These are phyloP conservation scores for Cylindrotheca fusiformis DNA, from an alignment of 108 stramenopile species.

Conservation along the genomic window DNA sequence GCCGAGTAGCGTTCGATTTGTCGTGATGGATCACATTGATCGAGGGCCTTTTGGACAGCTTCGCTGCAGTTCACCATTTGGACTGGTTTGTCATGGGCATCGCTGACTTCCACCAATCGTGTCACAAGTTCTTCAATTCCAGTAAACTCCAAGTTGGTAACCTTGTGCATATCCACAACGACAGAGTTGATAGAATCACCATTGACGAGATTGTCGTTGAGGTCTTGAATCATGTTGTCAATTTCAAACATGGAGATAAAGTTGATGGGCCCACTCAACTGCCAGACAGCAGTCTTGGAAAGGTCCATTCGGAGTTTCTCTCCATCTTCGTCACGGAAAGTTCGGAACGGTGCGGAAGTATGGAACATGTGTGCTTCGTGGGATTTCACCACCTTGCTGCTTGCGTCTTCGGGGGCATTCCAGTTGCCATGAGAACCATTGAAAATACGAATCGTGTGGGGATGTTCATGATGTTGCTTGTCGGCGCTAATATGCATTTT, in stretches of 20 bases:
- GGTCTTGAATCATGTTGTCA: conserved; percentile 24
- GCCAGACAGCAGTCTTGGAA: conserved; percentile 19
- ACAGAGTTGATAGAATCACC: neutral
- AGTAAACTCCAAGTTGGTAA: conserved; percentile 34
- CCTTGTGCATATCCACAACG: conserved; percentile 30
- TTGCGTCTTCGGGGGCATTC: neutral
- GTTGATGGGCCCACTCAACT: conserved; percentile 27
- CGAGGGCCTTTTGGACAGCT: conserved; percentile 12
- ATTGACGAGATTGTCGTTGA: neutral
- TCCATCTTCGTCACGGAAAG: conserved; percentile 11
- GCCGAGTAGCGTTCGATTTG: conserved; percentile 7
- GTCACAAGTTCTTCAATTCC: conserved; percentile 40
- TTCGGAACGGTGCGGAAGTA: neutral
- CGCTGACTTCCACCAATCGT: conserved; percentile 23
- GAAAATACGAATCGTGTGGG: no score
- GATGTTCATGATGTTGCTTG: no score
- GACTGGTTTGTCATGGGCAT: conserved; percentile 16
- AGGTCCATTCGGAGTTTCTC: conserved; percentile 5
- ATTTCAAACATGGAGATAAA: conserved; percentile 37
- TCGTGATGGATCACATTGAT: conserved; percentile 23
- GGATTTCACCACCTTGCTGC: no score
- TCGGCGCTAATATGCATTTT: no score
- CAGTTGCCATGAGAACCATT: no score
- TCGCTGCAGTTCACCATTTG: conserved; percentile 27
- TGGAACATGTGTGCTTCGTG: conserved; percentile 3